phyloP scores from a whole-genome alignment of 2,329 filamentous ascomycete species.

The Aspergillus aculeatinus region DNA sequence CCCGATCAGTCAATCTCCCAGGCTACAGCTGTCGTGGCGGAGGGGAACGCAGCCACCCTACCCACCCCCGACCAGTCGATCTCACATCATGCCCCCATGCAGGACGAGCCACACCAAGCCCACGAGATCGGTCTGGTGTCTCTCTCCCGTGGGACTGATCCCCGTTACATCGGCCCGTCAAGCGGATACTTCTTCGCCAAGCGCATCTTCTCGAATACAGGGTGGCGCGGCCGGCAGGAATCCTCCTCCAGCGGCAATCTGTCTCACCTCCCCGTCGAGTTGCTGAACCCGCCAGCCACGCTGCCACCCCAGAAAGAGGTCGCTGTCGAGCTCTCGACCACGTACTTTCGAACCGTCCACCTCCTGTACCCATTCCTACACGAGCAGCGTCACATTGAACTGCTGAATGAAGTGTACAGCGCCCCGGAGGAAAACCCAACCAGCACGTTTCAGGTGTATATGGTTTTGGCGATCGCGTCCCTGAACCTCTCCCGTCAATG shows the following conservation, averaged over 20 bases:
- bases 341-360: conserved; percentile 53
- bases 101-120: conserved; percentile 24
- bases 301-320: conserved; percentile 36
- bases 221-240: conserved; percentile 22
- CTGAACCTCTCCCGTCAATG: conserved; percentile 47
- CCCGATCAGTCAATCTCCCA: not conserved
- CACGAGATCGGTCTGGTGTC: conserved; percentile 57
- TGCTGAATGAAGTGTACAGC: conserved; percentile 39
- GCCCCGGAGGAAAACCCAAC: conserved; percentile 28
- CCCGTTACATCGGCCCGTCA: conserved; percentile 56
- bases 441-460: conserved; percentile 50
- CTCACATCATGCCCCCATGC: too few species aligned
- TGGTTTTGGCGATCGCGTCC: conserved; percentile 55
- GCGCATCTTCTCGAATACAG: conserved; percentile 46
- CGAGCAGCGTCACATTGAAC: conserved; percentile 41
- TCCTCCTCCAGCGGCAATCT: conserved; percentile 11
- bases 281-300: conserved; percentile 29
- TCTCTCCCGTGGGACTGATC: conserved; percentile 48
- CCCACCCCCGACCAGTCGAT: not conserved
- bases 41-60: not conserved
- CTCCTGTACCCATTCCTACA: conserved; percentile 53
- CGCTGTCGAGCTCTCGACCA: conserved; percentile 44
- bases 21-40: not conserved
- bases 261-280: conserved; percentile 24
- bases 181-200: conserved; percentile 57